phyloP scores from a whole-genome alignment of 306 rosid species.

The Cucumis hystrix region DNA sequence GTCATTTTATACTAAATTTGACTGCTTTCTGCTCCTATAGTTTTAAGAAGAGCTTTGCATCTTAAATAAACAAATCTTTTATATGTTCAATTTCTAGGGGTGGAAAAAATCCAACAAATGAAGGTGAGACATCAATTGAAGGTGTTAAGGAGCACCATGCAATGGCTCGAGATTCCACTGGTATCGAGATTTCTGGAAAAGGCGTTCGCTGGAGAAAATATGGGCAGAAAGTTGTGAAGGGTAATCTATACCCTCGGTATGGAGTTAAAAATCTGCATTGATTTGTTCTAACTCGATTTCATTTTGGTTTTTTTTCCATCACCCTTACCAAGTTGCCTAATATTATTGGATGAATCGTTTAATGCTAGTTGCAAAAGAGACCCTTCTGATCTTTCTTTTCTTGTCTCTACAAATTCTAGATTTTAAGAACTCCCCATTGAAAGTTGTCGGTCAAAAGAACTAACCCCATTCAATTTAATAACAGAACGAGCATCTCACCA shows the following conservation, averaged over 20 bases:
- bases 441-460: neutral
- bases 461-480: neutral
- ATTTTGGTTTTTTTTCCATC: neutral
- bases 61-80: neutral
- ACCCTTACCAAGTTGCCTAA: neutral
- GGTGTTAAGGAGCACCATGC: slow-evolving; percentile 37
- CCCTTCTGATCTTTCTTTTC: neutral
- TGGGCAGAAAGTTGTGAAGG: slow-evolving; percentile 94
- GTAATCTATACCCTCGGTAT: slow-evolving; percentile 83
- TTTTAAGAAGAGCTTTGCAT: neutral
- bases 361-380: neutral
- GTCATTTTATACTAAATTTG: neutral
- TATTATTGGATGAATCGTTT: neutral
- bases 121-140: slow-evolving; percentile 42
- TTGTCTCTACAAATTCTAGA: neutral
- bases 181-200: slow-evolving; percentile 53
- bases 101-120: slow-evolving; percentile 42
- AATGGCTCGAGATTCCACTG: slow-evolving; percentile 45
- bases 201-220: slow-evolving; percentile 98
- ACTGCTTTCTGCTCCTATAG: neutral
- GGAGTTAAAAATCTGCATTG: neutral
- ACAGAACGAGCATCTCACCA: neutral
- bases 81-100: slow-evolving; percentile 22
- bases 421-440: neutral
- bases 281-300: neutral